Base-by-base conservation (phyloP, 2,329 filamentous ascomycete genomes). In the Aureobasidium sp. region DNA sequence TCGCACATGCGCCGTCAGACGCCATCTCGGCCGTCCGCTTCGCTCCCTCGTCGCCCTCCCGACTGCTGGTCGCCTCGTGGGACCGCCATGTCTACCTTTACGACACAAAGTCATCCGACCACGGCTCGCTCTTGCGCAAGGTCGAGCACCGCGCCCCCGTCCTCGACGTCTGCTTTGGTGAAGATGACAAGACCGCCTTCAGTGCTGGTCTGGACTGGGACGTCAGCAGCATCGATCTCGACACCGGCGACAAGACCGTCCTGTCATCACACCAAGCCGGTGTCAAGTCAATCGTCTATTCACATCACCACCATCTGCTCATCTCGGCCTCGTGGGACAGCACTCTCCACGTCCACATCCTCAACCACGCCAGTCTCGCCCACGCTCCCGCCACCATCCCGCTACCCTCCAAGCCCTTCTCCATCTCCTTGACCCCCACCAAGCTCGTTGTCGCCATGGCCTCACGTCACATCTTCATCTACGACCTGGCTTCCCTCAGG, bases 401-500 rank as follows among this genome's bases (percentile, higher is more conserved):
- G 2, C 83, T 95, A 19, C 88, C 87, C 0, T 86, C 84, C 24
- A 98, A 95, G 69, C 89, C 90, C 1, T 95, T 95, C 70, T 90
- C 90, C 11, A 76, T 97, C 42, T 86, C 79, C 27, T 68, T 80
- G n/a, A 79, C 90, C 30, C 76, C 86, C 45, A 90, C 87, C 48
- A 95, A 94, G 69, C 79, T 95, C 7, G 89, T 98, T 37, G 88
- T 98, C 55, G 90, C 90, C 60, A 97, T 98, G 93, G 88, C 90
- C 2, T 88, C 87, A 52, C 86, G 93, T 53, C 81, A 90, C n/a
- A 83, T 96, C 57, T 84, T 93, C 74, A 95, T 98, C 68, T 97
- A 96, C 78, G 88, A 96, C 65, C 79, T 98, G 27, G 76, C 82
- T 44, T 72, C 83, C 21, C 79, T 95, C 34, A 71, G 74, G 21